Conservation (phyloP, 2,329 filamentous ascomycete species). For the Blumeria graminis region DNA sequence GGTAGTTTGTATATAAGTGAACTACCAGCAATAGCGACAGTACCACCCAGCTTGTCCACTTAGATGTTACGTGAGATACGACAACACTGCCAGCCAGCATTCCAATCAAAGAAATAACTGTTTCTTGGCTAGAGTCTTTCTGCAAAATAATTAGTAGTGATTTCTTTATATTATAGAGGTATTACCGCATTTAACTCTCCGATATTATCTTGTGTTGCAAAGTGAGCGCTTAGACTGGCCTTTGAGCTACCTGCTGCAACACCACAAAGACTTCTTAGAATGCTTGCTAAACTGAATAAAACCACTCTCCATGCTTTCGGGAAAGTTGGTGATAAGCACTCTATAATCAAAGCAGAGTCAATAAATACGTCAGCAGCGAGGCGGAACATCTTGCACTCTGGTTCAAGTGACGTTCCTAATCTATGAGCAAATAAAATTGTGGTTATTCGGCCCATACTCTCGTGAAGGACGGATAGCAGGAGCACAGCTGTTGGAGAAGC, state of each 20-base stretch:
- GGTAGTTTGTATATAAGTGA: slow-evolving; percentile 69
- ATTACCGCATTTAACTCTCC: slow-evolving; percentile 66
- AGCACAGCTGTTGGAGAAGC: slow-evolving; percentile 41
- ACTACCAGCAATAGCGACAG: slow-evolving; percentile 48
- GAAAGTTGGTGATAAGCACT: slow-evolving; percentile 40
- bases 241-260: slow-evolving; percentile 80
- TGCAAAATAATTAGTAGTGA: slow-evolving; percentile 3
- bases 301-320: slow-evolving; percentile 30
- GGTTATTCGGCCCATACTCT: slow-evolving; percentile 37
- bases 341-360: slow-evolving; percentile 44
- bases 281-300: slow-evolving; percentile 33
- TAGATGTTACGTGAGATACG: slow-evolving; percentile 49
- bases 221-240: slow-evolving; percentile 75
- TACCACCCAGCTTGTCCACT: slow-evolving; percentile 45
- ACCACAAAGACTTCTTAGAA: slow-evolving; percentile 51
- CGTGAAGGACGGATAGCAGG: slow-evolving; percentile 40
- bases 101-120: slow-evolving; percentile 67
- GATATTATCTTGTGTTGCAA: slow-evolving; percentile 66
- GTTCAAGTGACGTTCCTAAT: slow-evolving; percentile 42
- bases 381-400: slow-evolving; percentile 50
- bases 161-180: not conserved
- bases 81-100: slow-evolving; percentile 68
- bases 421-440: slow-evolving; percentile 46
- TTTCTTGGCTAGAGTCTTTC: slow-evolving; percentile 88
- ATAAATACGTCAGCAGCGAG: slow-evolving; percentile 48